Evolutionary conservation across 345 rosid species (phyloP).

Genomic region (thale cress (Arabidopsis thaliana)): DNA sequence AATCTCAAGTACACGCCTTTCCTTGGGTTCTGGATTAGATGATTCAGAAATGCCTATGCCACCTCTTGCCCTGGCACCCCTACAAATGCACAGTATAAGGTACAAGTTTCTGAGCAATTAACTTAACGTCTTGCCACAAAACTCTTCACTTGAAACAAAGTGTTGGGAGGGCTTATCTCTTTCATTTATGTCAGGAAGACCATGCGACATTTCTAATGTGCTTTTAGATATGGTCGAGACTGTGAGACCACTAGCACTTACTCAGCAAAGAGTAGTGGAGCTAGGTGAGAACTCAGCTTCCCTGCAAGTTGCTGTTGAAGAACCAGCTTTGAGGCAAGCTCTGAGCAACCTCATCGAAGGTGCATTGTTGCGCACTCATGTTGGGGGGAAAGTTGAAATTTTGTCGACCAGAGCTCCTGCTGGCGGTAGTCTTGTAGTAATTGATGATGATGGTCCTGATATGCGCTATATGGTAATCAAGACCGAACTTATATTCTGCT

Average conservation of each 20-base stretch:
- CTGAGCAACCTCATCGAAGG: constrained; percentile 95
- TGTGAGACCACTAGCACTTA: constrained; percentile 75
- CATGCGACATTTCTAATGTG: constrained; percentile 80
- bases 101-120: constrained; percentile 38
- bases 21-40: constrained; percentile 52
- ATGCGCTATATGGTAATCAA: constrained; percentile 88
- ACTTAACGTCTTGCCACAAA: constrained; percentile 3
- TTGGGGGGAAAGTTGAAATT: constrained; percentile 79
- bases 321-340: constrained; percentile 87
- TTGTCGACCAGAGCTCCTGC: constrained; percentile 77
- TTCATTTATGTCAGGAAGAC: constrained; percentile 88
- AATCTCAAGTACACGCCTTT: constrained; percentile 39
- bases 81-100: constrained; percentile 68
- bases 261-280: constrained; percentile 75
- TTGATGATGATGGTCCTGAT: constrained; percentile 94
- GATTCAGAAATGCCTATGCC: constrained; percentile 96
- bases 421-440: constrained; percentile 76
- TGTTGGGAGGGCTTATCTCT: constrained; percentile 47
- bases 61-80: constrained; percentile 73
- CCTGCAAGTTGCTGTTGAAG: constrained; percentile 83
- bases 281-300: constrained; percentile 58
- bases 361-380: constrained; percentile 84
- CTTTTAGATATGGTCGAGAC: constrained; percentile 78
- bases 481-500: constrained; percentile 6
- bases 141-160: constrained; percentile 17